Percentiles rank a stretch among this genome's conserved stretches.
phyloP scores from a whole-genome alignment of 148 eudicot species.

The Hydrangea macrophylla region DNA sequence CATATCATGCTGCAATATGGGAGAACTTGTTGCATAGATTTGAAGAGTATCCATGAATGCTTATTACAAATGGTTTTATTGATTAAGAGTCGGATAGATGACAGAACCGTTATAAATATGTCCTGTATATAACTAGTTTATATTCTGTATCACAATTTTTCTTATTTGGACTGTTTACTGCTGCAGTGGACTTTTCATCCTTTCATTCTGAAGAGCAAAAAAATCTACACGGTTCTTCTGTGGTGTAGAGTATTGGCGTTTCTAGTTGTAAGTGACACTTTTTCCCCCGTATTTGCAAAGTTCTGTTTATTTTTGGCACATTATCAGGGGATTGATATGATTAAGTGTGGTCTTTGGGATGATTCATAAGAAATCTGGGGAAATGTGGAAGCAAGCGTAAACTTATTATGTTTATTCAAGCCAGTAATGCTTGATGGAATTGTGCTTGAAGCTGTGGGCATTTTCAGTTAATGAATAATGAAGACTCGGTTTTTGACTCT shows the following conservation, averaged over 20 bases:
- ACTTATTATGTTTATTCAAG: not conserved
- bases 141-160: not conserved
- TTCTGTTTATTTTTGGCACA: not conserved
- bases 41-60: not conserved
- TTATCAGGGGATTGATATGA: not conserved
- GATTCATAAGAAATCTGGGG: not conserved
- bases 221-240: constrained; percentile 86
- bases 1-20: not conserved
- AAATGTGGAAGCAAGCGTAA: not conserved
- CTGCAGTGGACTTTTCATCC: constrained; percentile 99
- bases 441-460: not conserved
- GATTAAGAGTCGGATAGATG: not conserved
- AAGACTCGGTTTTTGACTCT: not conserved
- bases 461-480: not conserved
- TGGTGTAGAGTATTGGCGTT: constrained; percentile 99
- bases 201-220: constrained; percentile 87
- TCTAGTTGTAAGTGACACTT: constrained; percentile 62
- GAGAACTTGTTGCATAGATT: not conserved
- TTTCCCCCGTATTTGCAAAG: not conserved
- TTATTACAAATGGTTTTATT: not conserved
- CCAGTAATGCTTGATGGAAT: not conserved
- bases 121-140: not conserved
- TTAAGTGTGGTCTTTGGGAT: not conserved
- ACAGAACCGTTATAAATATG: not conserved
- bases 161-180: constrained; percentile 2